Conservation (phyloP, 495 filamentous ascomycete species). For the Xylaria castorea region DNA sequence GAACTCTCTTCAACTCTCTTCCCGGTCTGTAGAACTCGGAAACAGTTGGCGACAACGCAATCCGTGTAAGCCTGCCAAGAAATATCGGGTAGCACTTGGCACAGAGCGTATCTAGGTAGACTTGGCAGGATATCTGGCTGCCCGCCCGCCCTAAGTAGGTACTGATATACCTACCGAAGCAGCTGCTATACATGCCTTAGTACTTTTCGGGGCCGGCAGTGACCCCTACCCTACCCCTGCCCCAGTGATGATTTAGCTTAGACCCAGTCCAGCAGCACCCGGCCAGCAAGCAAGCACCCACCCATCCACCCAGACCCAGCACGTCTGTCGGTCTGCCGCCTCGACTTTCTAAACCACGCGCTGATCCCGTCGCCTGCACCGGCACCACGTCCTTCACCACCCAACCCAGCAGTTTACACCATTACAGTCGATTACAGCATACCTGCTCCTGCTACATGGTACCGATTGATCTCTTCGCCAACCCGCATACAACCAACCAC, state of each 20-base stretch:
- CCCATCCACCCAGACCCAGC: slow-evolving; percentile 2
- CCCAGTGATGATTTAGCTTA: too few relatives aligned
- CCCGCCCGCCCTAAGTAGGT: background rate
- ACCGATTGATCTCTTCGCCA: slow-evolving; percentile 15
- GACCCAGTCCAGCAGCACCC: slow-evolving; percentile 6
- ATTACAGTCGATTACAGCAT: background rate
- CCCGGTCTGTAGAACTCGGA: slow-evolving; percentile 2
- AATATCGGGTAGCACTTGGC: slow-evolving; percentile 15
- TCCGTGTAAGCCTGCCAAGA: slow-evolving; percentile 8
- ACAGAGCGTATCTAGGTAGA: background rate
- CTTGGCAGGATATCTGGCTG: background rate
- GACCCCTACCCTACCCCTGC: slow-evolving; percentile 16
- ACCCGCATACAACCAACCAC: slow-evolving; percentile 19
- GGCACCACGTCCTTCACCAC: slow-evolving; percentile 19
- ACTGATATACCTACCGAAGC: background rate
- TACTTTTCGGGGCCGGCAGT: slow-evolving; percentile 21
- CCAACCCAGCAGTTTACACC: background rate
- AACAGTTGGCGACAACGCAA: slow-evolving; percentile 2
- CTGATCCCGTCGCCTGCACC: slow-evolving; percentile 29
- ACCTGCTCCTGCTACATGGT: background rate
- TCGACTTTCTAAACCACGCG: slow-evolving; percentile 25
- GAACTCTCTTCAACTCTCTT: background rate
- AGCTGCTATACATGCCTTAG: background rate
- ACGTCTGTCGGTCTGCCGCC: slow-evolving; percentile 20
- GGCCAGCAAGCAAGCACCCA: background rate